Evolutionary conservation across 768 basidiomycete species (phyloP).

Genomic region (Dictyophora rubrovolvata): DNA sequence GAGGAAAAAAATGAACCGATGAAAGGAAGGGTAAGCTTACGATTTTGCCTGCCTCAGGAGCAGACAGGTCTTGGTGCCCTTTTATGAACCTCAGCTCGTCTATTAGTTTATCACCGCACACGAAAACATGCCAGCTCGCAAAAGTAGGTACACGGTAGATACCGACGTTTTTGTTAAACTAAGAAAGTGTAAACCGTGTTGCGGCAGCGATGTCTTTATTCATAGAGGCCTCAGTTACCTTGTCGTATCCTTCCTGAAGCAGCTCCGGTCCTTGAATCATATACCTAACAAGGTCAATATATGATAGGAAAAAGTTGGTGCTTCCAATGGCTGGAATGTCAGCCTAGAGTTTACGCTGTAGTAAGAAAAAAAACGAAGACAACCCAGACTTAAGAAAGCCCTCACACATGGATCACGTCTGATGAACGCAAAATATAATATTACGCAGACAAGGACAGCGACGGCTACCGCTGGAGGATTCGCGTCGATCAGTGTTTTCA

Average conservation of each 20-base stretch:
- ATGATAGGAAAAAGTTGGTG: neutral
- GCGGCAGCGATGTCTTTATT: neutral
- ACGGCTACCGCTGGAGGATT: no score
- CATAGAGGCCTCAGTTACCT: conserved; percentile 13
- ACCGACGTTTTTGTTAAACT: conserved; percentile 16
- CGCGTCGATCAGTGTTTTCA: no score
- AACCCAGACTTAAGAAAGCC: no score
- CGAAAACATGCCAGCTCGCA: neutral
- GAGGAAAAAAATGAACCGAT: neutral
- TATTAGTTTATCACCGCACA: neutral
- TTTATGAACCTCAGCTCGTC: conserved; percentile 6
- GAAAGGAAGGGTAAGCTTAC: neutral
- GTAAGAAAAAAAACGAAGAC: no score
- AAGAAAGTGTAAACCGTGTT: neutral
- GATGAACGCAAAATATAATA: no score
- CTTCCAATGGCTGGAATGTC: neutral
- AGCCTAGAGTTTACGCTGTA: neutral
- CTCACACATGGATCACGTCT: no score
- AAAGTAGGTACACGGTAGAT: neutral
- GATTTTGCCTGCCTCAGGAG: neutral
- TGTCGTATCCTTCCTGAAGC: conserved; percentile 23
- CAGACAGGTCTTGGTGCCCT: conserved; percentile 7
- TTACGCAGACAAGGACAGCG: no score
- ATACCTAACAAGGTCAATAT: conserved; percentile 15
- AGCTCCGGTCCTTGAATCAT: conserved; percentile 14